Percentiles rank a stretch among this genome's conserved stretches.
These are phyloP conservation scores for Penicillium sp. DNA, from an alignment of 2,329 filamentous ascomycete species.

Conservation along the genomic window DNA sequence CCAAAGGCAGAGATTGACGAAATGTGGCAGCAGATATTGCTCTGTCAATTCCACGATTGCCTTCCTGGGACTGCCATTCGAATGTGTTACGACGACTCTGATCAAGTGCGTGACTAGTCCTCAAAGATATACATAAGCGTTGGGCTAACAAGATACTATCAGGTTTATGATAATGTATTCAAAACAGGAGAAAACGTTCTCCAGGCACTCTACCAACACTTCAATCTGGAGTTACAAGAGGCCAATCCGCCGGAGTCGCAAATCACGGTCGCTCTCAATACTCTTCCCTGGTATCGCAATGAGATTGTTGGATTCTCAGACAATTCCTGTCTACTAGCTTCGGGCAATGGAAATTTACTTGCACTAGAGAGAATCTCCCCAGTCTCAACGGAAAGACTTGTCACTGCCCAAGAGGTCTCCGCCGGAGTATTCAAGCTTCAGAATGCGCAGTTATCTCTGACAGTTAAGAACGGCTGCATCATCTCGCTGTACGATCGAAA, in stretches of 20 bases:
- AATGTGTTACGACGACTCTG: slow-evolving; percentile 97
- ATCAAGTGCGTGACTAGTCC: slow-evolving; percentile 49
- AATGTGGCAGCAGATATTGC: slow-evolving; percentile 91
- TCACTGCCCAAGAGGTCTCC: slow-evolving; percentile 57
- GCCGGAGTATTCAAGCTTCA: slow-evolving; percentile 75
- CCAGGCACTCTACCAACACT: slow-evolving; percentile 33
- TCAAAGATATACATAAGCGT: background rate
- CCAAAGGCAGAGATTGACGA: slow-evolving; percentile 91
- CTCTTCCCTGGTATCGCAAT: slow-evolving; percentile 81
- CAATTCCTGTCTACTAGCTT: slow-evolving; percentile 21
- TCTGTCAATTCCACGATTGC: slow-evolving; percentile 98
- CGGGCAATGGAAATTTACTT: slow-evolving; percentile 40
- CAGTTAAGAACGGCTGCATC: slow-evolving; percentile 78
- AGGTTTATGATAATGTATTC: slow-evolving; percentile 85
- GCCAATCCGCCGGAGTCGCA: slow-evolving; percentile 34
- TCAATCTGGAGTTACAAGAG: slow-evolving; percentile 67
- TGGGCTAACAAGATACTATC: background rate
- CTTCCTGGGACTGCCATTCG: slow-evolving; percentile 93
- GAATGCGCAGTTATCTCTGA: slow-evolving; percentile 76
- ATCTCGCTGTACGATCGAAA: slow-evolving; percentile 80
- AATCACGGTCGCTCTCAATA: slow-evolving; percentile 74
- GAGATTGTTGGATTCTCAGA: slow-evolving; percentile 71
- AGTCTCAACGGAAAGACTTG: slow-evolving; percentile 30
- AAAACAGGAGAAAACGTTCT: slow-evolving; percentile 76
- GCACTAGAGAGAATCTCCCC: slow-evolving; percentile 42